Percentiles rank a stretch among this genome's conserved stretches.
Evolutionary conservation across 768 basidiomycete genomes (phyloP).

Genomic region (Cytidiella melzeri): DNA sequence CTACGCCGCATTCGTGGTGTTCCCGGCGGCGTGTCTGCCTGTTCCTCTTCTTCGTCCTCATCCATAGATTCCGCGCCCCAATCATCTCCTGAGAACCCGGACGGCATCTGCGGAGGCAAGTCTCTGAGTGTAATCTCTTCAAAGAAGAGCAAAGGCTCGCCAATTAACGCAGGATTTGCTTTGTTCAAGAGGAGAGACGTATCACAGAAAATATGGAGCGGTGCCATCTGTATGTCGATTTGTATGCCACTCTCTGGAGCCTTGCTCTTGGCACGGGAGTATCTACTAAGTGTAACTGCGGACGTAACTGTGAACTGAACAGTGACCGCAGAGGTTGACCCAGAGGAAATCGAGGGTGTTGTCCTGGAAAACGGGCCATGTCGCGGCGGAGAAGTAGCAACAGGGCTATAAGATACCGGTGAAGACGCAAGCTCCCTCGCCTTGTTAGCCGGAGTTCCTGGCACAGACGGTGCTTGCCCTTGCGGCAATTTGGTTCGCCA

Average conservation of each 20-base stretch:
- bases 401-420: not conserved
- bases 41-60: constrained; percentile 22
- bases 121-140: constrained; percentile 30
- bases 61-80: constrained; percentile 8
- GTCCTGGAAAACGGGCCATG: not conserved
- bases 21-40: constrained; percentile 34
- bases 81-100: not conserved
- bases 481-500: constrained; percentile 50
- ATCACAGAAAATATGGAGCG: constrained; percentile 78
- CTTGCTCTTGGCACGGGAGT: constrained; percentile 5
- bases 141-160: constrained; percentile 41
- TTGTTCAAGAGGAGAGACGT: constrained; percentile 38
- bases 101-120: not conserved
- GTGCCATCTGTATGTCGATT: constrained; percentile 41
- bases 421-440: not conserved
- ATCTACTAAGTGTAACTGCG: not conserved
- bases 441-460: constrained; percentile 16
- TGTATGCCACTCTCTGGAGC: constrained; percentile 16
- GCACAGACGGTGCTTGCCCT: constrained; percentile 14
- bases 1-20: constrained; percentile 25
- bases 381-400: not conserved
- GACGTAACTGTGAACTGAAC: constrained; percentile 12
- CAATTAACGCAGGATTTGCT: constrained; percentile 19
- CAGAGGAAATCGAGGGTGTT: not conserved
- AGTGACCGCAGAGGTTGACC: constrained; percentile 10